These are phyloP conservation scores for Phytophthora palmivora DNA, from an alignment of 352 stramenopile species.

Conservation along the genomic window DNA sequence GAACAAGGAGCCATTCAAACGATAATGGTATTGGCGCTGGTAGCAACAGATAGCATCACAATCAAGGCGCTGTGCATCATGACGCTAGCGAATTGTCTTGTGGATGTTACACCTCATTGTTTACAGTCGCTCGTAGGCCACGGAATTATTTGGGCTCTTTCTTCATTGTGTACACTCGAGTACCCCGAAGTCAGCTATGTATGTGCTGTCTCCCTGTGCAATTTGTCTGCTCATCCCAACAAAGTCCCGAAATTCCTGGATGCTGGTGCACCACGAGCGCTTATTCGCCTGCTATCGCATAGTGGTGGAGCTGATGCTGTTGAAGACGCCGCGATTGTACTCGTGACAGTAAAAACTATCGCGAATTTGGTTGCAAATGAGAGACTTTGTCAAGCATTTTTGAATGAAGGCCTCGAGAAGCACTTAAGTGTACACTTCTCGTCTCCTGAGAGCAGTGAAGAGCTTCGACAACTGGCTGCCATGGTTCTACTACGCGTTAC, in stretches of 20 bases:
- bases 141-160: conserved; percentile 79
- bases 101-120: conserved; percentile 62
- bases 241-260: conserved; percentile 79
- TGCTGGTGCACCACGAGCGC: conserved; percentile 63
- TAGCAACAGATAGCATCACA: conserved; percentile 61
- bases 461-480: conserved; percentile 69
- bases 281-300: conserved; percentile 67
- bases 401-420: conserved; percentile 78
- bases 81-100: conserved; percentile 79
- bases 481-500: conserved; percentile 79
- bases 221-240: conserved; percentile 60
- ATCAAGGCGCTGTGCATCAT: conserved; percentile 83
- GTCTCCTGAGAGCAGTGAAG: conserved; percentile 47
- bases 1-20: conserved; percentile 78
- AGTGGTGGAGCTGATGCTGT: conserved; percentile 32
- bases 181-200: conserved; percentile 58
- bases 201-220: conserved; percentile 81
- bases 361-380: conserved; percentile 81
- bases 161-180: conserved; percentile 70
- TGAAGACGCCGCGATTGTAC: conserved; percentile 46
- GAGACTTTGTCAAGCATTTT: conserved; percentile 74
- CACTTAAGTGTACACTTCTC: conserved; percentile 66
- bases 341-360: conserved; percentile 77
- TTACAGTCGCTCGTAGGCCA: conserved; percentile 71
- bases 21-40: conserved; percentile 75